phyloP scores from a whole-genome alignment of 1,284 basidiomycete genomes.

The Porogramme epimiltina region DNA sequence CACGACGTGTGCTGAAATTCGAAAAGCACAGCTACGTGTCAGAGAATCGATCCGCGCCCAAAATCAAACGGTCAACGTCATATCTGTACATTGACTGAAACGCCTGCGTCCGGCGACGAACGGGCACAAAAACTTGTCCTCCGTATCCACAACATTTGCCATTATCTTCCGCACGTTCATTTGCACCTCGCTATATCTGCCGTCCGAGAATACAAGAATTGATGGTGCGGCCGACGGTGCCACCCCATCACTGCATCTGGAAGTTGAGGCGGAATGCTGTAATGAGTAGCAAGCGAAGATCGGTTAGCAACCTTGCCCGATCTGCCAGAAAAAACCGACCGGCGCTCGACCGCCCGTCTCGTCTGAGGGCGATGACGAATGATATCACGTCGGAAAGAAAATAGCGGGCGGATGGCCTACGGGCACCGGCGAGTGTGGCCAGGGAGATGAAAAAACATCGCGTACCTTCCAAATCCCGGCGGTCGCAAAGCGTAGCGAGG shows the following conservation, averaged over 20 bases:
- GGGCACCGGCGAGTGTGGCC: too few relatives aligned
- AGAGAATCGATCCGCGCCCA: too few relatives aligned
- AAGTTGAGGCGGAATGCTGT: constrained; percentile 30
- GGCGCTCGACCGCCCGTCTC: too few relatives aligned
- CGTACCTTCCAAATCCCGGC: constrained; percentile 72
- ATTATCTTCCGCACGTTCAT: too few relatives aligned
- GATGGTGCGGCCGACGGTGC: background rate
- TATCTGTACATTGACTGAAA: too few relatives aligned
- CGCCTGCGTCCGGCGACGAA: background rate
- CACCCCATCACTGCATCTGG: constrained; percentile 16
- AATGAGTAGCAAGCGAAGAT: background rate
- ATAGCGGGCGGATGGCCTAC: background rate
- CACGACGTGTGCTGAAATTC: too few relatives aligned
- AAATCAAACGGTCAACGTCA: too few relatives aligned
- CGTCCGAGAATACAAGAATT: too few relatives aligned
- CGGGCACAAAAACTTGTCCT: background rate
- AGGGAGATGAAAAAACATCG: background rate
- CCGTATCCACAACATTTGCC: background rate
- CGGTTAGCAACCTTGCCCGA: too few relatives aligned
- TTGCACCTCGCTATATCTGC: too few relatives aligned
- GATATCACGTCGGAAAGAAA: background rate
- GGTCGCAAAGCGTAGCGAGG: constrained; percentile 71
- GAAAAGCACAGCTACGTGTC: too few relatives aligned
- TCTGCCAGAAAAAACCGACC: background rate
- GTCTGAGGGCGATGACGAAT: background rate